Evolutionary conservation across 768 basidiomycete species (phyloP), one percentile per base, ranked within the genome.

Genomic region (Agaricus blazei): DNA sequence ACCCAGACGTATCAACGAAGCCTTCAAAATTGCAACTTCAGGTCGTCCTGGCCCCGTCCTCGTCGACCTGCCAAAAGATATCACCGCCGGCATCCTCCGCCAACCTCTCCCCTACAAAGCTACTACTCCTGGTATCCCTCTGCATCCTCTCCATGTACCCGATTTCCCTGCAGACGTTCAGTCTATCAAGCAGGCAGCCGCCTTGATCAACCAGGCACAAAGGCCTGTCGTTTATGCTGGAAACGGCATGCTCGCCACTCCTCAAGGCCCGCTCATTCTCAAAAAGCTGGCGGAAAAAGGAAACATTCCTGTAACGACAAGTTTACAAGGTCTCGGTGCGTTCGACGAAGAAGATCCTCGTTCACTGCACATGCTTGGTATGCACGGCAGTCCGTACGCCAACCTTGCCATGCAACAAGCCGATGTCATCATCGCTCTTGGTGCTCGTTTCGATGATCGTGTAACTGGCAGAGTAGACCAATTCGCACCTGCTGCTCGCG

Each of bases 51-150:
- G 97, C 0, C 97, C 97, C 48, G 97, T 98, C 47, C 86, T 99
- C 58, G 95, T 99, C 58, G 97, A 99, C 67, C 79, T 99, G 19
- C 97, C 97, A n/a, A 99, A 99, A 71, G 97, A 99, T 70, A 84
- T 99, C 50, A 99, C 97, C 0, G 97, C 97, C 2, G 85, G 88
- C 34, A 88, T 97, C 63, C 81, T 98, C 44, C 85, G 87, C 56
- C 84, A 85, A 0, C 83, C 97, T 26, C 76, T 97, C 61, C 88
- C 93, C 9, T 88, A 80, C 79, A 93, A 83, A 68, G 88, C 84
- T 9, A 91, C 93, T 26, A 91, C 88, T 9, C 90, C 93, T 12
- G 93, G 93, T 8, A 77, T 93, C 28, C 90, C 91, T 26, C 70
- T 76, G 50, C 88, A 91, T 62, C 88, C 88, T n/a, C 71, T 93